Evolutionary conservation across 768 basidiomycete species (phyloP), one percentile per base, ranked within the genome.

Genomic region (Lepiota brunneoincarnata): DNA sequence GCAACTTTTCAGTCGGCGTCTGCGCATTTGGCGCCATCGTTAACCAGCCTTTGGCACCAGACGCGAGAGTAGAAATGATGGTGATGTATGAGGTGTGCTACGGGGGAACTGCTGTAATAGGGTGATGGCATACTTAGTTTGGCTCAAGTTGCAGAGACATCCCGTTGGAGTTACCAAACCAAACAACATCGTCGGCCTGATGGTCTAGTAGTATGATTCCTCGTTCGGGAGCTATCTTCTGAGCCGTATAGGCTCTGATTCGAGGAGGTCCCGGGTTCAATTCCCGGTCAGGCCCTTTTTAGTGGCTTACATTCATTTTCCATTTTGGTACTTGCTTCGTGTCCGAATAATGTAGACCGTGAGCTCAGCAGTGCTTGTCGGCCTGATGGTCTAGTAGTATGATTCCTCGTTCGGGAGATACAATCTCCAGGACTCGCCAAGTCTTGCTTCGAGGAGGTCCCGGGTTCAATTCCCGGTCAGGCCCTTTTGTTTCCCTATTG

Each of bases 211-310:
- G 80, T 78, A 81, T 80, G 80, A 82, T 80, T 80, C 80, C 77
- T 79, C 77, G 76, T 82, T 80, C 76, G 79, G 79, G 80, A 40
- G 41, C 7, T 26, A 34, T 40, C n/a, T 31, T 45, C 48, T 46
- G 26, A 36, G 26, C 31, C 24, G 54, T 56, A 51, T 23, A 52
- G 54, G 56, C 49, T 50, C 49, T 23, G 45, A 56, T 53, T 84
- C 80, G 83, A 85, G 84, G 84, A 87, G 86, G 86, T 86, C 83
- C 84, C 79, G 83, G 84, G 86, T 87, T 88, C 85, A 85, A 86
- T 86, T 86, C 85, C 84, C 83, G 79, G 82, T 79, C 76, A 84
- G 82, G 84, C 81, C 83, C 77, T 24, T 39, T 38, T 50, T 38
- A 5, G 20, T 12, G n/a, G n/a, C 45, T 35, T 31, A 20, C 10